Evolutionary conservation across 208 protist species (phyloP), one percentile per base, ranked within the genome.

Genomic region (Tetramitus jugosus): DNA sequence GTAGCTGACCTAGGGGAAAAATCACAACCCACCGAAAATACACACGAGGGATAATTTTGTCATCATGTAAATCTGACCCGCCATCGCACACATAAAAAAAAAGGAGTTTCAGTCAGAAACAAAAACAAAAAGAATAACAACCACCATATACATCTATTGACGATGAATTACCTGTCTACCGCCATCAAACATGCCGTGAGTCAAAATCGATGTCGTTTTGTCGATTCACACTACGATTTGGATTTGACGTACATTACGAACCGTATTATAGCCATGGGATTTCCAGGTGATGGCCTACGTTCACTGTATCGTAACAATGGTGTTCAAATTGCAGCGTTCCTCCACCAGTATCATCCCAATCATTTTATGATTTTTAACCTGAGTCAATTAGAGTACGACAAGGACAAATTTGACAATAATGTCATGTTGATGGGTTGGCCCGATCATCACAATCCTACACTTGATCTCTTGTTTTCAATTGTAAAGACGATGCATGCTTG

Each of bases 211-310:
- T 17, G 14, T 14, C n/a, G 45, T 17, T 49, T 49, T 49, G 8
- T 17, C 4, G 45, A 49, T 17, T 49, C 45, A 49, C 17, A 26
- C 10, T 96, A 92, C 65, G 88, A 97, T 81, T 86, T 98, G 6
- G 95, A 98, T 82, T 81, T 97, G 23, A 87, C 91, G 8, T 98
- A 95, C 72, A 90, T 97, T 56, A 74, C 65, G 0, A 31, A 69
- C 13, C 3, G 61, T 13, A 81, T 82, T 42, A 81, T 82, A 20
- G 80, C 76, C 3, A 82, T 82, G 80, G 76, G 20, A 31, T 53
- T 76, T 39, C 80, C 80, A 23, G 60, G 45, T 17, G 61, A 79
- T 53, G 68, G 61, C 10, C 43, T 81, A 17, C 8, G 13, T 20
- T 6, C 17, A 17, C 2, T 31, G 4, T 80, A 62, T 37, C 35